Evolutionary conservation across 2,329 filamentous ascomycete genomes (phyloP).

Genomic region (Aspergillus arachidicola): DNA sequence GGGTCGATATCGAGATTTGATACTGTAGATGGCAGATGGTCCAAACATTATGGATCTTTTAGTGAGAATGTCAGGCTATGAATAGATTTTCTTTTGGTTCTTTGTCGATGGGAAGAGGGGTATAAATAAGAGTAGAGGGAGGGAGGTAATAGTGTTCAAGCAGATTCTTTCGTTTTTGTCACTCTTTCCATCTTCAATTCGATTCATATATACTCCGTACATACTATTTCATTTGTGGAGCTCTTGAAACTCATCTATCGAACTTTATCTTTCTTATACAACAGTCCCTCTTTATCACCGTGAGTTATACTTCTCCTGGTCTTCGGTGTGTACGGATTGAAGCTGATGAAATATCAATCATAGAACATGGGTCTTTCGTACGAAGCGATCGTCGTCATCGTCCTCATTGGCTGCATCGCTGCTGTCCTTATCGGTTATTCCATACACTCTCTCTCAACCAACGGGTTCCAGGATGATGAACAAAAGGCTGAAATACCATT

Average conservation of each 20-base stretch:
- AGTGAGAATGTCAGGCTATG: neutral
- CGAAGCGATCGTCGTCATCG: constrained; percentile 15
- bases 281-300: neutral
- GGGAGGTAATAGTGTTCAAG: neutral
- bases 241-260: neutral
- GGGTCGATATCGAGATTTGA: neutral
- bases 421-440: constrained; percentile 32
- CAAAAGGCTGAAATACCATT: constrained; percentile 16
- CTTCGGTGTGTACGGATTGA: neutral
- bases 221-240: neutral
- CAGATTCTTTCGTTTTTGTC: neutral
- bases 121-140: neutral
- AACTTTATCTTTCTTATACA: neutral
- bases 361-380: neutral
- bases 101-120: neutral
- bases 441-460: constrained; percentile 22
- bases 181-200: neutral
- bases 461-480: constrained; percentile 20
- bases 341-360: neutral
- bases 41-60: neutral
- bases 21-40: neutral
- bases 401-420: constrained; percentile 28
- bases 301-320: neutral
- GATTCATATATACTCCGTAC: neutral
- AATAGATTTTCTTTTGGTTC: neutral